phyloP scores from a whole-genome alignment of 768 basidiomycete species.

The Collybiopsis luxurians region DNA sequence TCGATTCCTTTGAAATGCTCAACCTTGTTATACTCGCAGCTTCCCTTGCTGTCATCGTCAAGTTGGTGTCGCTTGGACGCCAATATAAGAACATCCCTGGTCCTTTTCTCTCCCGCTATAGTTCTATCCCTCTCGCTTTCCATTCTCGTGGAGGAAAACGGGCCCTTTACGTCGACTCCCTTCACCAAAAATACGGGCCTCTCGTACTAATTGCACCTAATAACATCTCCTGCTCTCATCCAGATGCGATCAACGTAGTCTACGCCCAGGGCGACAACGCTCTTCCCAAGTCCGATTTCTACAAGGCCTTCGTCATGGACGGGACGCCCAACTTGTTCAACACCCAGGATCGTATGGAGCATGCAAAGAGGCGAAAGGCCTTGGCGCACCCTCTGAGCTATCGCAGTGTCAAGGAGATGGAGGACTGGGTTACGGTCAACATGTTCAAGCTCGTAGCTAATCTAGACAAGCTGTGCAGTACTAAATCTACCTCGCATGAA shows the following conservation, averaged over 20 bases:
- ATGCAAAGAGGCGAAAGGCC: constrained; percentile 4
- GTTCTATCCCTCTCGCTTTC: not conserved
- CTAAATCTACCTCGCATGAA: not conserved
- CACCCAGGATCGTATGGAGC: not conserved
- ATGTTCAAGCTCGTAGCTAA: constrained; percentile 2
- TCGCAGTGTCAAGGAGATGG: constrained; percentile 2
- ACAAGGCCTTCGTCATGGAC: constrained; percentile 5
- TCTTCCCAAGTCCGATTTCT: constrained; percentile 8
- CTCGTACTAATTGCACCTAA: constrained; percentile 6
- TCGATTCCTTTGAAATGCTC: not conserved
- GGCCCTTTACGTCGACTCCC: not conserved
- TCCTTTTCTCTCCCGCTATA: not conserved
- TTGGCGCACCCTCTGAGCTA: constrained; percentile 3
- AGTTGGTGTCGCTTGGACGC: not conserved
- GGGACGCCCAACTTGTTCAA: constrained; percentile 2
- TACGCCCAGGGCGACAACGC: constrained; percentile 6
- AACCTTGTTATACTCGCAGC: not conserved
- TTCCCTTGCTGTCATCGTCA: not conserved
- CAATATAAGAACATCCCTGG: constrained; percentile 1
- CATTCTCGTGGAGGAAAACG: constrained; percentile 6
- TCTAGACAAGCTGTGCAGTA: not conserved
- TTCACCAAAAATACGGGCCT: constrained; percentile 5
- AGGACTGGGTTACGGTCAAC: not conserved
- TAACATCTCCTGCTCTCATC: constrained; percentile 7
- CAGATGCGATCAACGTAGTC: constrained; percentile 5